Evolutionary conservation across 2,329 filamentous ascomycete genomes (phyloP), one percentile per base, ranked within the genome.

Genomic region (Mariannaea elegans): DNA sequence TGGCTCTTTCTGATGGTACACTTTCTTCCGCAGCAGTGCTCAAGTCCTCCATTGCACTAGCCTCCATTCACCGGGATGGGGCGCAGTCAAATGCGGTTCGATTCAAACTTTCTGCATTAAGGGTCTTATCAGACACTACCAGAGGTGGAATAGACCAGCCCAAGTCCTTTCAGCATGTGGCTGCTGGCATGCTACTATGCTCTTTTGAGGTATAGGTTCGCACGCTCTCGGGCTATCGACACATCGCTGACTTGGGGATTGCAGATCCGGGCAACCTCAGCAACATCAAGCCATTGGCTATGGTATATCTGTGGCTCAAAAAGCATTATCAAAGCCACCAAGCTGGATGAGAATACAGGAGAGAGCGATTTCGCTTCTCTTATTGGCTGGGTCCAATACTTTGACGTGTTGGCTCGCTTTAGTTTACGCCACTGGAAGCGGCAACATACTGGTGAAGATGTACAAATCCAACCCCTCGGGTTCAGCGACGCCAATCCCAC

Each of bases 401-500:
- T 42, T 13, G 62, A 69, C 7, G 61, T 63, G 0, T 8, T 65
- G 7, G 48, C 56, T 1, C 58, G 56, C 2, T 69, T 69, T 5
- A 64, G 65, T 1, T 5, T 69, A 1, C 60, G 66, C 1, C 65
- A 69, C 14, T 69, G 66, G 66, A 8, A n/a, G n/a, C 65, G 64
- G 4, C 31, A 49, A 19, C n/a, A 50, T n/a, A 38, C 16, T 0
- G 14, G 58, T 1, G 32, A 46, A 0, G 42, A 12, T 0, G 14
- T 54, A 9, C 34, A 32, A 1, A 23, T 47, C 18, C 21, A 31
- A 21, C 31, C 29, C n/a, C 32, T 54, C 4, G 23, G 32, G 1
- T 38, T 54, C 3, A 45, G 39, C 14, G 39, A 29, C 2, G 16
- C 14, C 13, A 24, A n/a, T 16, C 51, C 51, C 14, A 54, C 51